Conservation (phyloP, 2,329 filamentous ascomycete genomes). For the Alternaria hordeiaustralica region DNA sequence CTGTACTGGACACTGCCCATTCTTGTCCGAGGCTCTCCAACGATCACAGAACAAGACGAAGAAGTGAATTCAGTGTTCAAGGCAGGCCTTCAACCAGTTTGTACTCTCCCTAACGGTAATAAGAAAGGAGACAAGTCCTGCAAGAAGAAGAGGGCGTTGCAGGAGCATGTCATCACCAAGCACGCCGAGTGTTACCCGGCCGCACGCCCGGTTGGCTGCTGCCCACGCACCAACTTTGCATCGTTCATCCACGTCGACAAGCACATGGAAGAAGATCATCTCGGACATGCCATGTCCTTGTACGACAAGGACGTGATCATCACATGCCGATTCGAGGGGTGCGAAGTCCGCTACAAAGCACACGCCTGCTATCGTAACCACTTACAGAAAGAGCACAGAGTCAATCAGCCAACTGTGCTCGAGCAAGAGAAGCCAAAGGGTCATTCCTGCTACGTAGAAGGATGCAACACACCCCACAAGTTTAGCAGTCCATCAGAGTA, state of each 20-base stretch:
- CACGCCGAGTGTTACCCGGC: background rate
- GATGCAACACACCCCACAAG: background rate
- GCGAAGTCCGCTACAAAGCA: background rate
- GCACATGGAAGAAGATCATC: background rate
- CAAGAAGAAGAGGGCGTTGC: background rate
- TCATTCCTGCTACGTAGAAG: background rate
- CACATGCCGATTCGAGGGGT: background rate
- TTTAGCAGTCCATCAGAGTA: background rate
- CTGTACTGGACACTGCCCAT: background rate
- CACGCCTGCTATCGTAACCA: background rate
- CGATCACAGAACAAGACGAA: too few relatives aligned
- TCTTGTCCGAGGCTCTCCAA: background rate
- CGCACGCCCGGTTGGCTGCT: background rate
- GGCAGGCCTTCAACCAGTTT: too few relatives aligned
- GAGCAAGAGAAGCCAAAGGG: background rate
- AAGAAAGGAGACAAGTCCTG: background rate
- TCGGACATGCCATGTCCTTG: background rate
- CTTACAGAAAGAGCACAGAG: background rate
- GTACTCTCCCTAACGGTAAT: background rate
- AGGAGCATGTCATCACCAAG: background rate
- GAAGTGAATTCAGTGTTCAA: too few relatives aligned
- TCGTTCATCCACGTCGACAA: background rate
- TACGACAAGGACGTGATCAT: background rate
- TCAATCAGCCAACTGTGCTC: background rate
- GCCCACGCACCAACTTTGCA: background rate